Evolutionary conservation across 1,284 basidiomycete genomes (phyloP).

Genomic region (Irpex sp.): DNA sequence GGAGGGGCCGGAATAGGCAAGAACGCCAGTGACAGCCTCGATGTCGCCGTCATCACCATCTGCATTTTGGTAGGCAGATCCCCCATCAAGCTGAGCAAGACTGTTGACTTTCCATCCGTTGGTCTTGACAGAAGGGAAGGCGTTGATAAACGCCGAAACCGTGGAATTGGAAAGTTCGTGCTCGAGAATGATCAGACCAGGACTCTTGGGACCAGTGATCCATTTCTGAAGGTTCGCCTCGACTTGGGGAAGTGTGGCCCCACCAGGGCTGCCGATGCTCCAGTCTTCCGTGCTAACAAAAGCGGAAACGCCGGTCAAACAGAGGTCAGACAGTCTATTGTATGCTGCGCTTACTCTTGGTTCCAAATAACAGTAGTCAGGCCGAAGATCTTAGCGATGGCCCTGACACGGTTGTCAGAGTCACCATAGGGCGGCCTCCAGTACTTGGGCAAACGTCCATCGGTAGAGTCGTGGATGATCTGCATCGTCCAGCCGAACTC

Average conservation of each 20-base stretch:
- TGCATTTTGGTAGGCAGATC: conserved; percentile 56
- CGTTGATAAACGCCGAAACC: conserved; percentile 66
- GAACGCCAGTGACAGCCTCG: conserved; percentile 13
- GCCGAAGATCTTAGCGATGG: conserved; percentile 73
- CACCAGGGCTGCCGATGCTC: conserved; percentile 42
- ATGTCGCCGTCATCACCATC: conserved; percentile 22
- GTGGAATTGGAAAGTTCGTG: conserved; percentile 72
- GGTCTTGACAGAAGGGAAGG: conserved; percentile 59
- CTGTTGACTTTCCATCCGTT: conserved; percentile 68
- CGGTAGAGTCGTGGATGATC: conserved; percentile 79
- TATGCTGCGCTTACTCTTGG: conserved; percentile 58
- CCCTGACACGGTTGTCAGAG: conserved; percentile 66
- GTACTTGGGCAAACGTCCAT: conserved; percentile 66
- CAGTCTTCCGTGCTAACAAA: conserved; percentile 61
- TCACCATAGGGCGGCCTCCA: conserved; percentile 83
- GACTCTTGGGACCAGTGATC: conserved; percentile 60
- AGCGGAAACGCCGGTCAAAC: not conserved
- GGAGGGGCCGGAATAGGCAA: conserved; percentile 5
- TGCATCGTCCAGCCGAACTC: conserved; percentile 85
- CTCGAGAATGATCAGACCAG: conserved; percentile 79
- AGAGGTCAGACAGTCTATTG: not conserved
- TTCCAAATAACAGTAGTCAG: conserved; percentile 78
- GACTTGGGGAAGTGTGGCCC: conserved; percentile 38
- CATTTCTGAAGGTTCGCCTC: conserved; percentile 47
- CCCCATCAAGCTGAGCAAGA: conserved; percentile 45